Conservation (phyloP, 2,329 filamentous ascomycete species). For the Cladorrhinum sp. region DNA sequence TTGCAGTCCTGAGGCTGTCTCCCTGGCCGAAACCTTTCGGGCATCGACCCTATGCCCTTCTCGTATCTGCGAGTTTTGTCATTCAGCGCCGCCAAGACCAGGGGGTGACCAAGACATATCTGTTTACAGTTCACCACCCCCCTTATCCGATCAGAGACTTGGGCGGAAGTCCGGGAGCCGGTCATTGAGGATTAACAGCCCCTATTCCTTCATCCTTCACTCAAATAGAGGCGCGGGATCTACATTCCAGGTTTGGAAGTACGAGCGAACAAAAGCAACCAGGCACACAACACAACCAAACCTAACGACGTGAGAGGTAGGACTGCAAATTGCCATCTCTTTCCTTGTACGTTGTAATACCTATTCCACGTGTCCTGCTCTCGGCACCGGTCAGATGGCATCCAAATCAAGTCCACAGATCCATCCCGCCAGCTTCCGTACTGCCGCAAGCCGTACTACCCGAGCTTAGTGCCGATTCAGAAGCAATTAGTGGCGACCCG, state of each 20-base stretch:
- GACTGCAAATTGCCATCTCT: not conserved
- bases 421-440: not conserved
- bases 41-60: not conserved
- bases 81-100: not conserved
- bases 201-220: no score
- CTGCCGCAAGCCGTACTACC: not conserved
- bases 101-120: not conserved
- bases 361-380: not conserved
- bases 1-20: not conserved
- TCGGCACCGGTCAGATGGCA: not conserved
- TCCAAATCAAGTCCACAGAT: no score
- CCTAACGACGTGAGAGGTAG: not conserved
- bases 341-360: not conserved
- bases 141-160: constrained; percentile 9
- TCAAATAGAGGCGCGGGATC: no score
- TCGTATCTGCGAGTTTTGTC: constrained; percentile 7
- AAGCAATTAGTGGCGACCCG: not conserved
- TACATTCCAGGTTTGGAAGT: not conserved
- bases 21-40: constrained; percentile 3
- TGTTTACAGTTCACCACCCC: not conserved
- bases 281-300: not conserved
- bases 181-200: no score
- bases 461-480: not conserved
- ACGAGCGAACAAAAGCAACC: not conserved
- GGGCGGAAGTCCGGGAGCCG: not conserved